Evolutionary conservation across 768 basidiomycete species (phyloP), one percentile per base, ranked within the genome.

Genomic region (Tulasnella sp.): DNA sequence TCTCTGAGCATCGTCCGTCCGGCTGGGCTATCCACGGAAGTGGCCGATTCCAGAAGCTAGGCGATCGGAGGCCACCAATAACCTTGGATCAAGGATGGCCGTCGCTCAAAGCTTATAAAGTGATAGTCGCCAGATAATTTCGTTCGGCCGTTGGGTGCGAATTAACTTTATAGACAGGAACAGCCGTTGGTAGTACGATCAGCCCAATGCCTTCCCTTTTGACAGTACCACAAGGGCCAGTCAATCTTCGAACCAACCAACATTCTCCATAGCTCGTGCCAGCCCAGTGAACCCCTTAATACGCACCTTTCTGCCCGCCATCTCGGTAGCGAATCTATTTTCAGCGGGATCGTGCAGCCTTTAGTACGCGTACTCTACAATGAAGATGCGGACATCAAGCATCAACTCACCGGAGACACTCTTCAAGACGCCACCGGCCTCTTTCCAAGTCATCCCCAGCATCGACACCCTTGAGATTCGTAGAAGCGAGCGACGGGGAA

Each of bases 311-410:
- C 88, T 76, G 38, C 88, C 87, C 13, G 88, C 80, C 8, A 91
- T 72, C 69, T 92, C 88, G 0, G 86, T 88, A 5, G 88, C 88
- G 70, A 92, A 92, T 66, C 88, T 89, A 26, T 5, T 38, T 38
- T 38, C 34, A 48, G 24, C 17, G 4, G n/a, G 17, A 26, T 10
- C 24, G 17, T 49, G 58, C n/a, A n/a, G n/a, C n/a, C n/a, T n/a
- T 32, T 9, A 43, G 23, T 49, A 61, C 54, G 29, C 23, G 34
- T 45, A 47, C 21, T 1, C 32, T 49, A 13, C 17, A 23, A 43
- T 47, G 26, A 24, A 23, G 45, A 34, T 10, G 27, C 48, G 21
- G 38, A 53, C 60, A 24, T 13, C 26, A 51, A 23, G 51, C 24
- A 13, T 53, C 3, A 21, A 69, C 73, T 53, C 55, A 88, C 86